A percentile compares a stretch with the other conserved stretches of the same genome.
These are phyloP conservation scores for Candida vaughaniae DNA, from an alignment of 805 yeast species.

Conservation along the genomic window DNA sequence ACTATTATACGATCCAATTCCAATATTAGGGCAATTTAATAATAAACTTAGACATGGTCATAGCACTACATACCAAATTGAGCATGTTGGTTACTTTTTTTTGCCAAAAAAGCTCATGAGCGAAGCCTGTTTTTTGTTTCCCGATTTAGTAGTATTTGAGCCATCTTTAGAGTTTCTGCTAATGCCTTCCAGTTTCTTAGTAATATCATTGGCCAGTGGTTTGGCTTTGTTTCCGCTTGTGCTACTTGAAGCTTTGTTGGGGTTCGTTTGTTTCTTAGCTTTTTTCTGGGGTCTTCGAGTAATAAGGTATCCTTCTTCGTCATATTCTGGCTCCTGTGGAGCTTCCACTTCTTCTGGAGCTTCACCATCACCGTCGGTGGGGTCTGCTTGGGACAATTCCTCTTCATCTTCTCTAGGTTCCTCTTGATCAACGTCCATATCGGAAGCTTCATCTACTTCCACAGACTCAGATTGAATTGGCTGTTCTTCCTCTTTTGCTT, in stretches of 20 bases:
- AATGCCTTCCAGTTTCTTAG: no score
- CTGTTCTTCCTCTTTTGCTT: constrained; percentile 7
- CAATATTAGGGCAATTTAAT: no score
- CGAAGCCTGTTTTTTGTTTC: constrained; percentile 40
- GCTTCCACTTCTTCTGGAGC: constrained; percentile 11
- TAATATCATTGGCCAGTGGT: no score
- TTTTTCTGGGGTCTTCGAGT: constrained; percentile 29
- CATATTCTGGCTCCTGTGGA: constrained; percentile 25
- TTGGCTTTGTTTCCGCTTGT: constrained; percentile 13
- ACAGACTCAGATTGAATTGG: constrained; percentile 3
- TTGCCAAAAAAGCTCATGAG: constrained; percentile 50
- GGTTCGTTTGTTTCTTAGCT: constrained; percentile 6
- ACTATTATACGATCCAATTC: no score
- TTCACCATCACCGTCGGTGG: no score
- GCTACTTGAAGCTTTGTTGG: constrained; percentile 3
- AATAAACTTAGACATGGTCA: no score
- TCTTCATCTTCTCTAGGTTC: neutral
- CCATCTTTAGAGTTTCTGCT: constrained; percentile 9
- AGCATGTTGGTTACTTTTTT: constrained; percentile 5
- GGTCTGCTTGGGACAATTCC: neutral
- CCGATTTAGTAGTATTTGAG: constrained; percentile 15
- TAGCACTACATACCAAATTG: no score
- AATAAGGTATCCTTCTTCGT: constrained; percentile 53
- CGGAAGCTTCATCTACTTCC: constrained; percentile 4
- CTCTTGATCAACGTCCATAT: constrained; percentile 8